Base-by-base conservation (phyloP, 2,329 filamentous ascomycete genomes). In the Hypomyces rosellus region DNA sequence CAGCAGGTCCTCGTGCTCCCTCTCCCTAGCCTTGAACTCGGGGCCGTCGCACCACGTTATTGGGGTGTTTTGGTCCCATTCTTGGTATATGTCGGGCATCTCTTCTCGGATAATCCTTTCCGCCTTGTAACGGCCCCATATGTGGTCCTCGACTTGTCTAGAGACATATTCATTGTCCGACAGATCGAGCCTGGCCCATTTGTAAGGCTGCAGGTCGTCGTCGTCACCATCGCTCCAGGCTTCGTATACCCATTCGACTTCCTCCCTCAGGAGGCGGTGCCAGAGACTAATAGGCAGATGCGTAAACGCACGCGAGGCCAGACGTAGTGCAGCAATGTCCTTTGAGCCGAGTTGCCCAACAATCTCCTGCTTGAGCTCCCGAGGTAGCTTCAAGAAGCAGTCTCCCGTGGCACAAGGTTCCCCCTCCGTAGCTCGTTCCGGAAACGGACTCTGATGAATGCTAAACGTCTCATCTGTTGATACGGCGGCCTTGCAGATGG, bases 231-330 rank as follows among this genome's bases (percentile, higher is more conserved):
- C 50, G 22, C 45, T 45, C 50, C 50, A 49, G 9, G 50, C 50
- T 36, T 52, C 50, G 36, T 52, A 52, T n/a, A 52, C 34, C 46
- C 46, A 52, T 1, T 46, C 46, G 34, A 45, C 43, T 13, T 52
- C 50, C 6, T 46, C 38, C 1, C 45, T 20, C 18, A 52, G 25
- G 3, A 52, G 20, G 5, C 33, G 33, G 25, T 45, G 46, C 50
- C 50, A 52, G 6, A 52, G 7, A 12, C 40, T 33, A 13, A 52
- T 49, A 8, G 50, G 50, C 7, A 52, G 40, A 20, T 52, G 50
- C 9, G 40, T 34, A 13, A 52, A 52, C 2, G 50, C 50, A 11
- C 34, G 20, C 5, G 50, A 52, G 9, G 50, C 40, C 15, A 49
- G 16, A 2, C 50, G 46, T 12, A 52, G 30, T 12, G 37, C 42